A percentile compares a stretch with the other conserved stretches of the same genome.
Conservation (phyloP, 352 stramenopile genomes). For the Peronospora destructor region DNA sequence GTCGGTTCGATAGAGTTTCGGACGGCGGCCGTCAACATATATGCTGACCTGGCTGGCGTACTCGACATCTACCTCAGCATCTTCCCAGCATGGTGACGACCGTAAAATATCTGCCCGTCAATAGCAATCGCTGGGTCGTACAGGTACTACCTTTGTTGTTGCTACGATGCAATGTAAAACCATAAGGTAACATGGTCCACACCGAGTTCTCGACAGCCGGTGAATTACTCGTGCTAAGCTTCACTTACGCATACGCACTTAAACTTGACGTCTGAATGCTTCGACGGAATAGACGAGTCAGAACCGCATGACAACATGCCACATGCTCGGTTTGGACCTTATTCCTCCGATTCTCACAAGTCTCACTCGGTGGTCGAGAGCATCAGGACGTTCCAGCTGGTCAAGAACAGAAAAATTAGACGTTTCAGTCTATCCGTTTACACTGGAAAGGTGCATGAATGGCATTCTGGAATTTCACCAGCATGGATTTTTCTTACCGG, state of each 20-base stretch:
- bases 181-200: constrained; percentile 12
- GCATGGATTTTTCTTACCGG: too few species aligned
- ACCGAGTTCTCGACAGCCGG: constrained; percentile 12
- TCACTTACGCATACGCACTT: constrained; percentile 7
- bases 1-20: not conserved
- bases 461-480: too few species aligned
- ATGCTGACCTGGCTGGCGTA: constrained; percentile 16
- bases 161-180: constrained; percentile 2
- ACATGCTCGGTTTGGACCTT: not conserved
- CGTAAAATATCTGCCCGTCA: constrained; percentile 10
- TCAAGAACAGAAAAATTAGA: not conserved
- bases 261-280: constrained; percentile 1
- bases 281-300: constrained; percentile 14
- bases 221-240: constrained; percentile 7
- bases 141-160: constrained; percentile 22
- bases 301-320: constrained; percentile 10
- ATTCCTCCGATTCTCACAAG: not conserved
- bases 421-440: too few species aligned
- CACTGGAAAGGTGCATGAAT: too few species aligned
- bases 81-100: constrained; percentile 15
- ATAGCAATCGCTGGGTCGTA: constrained; percentile 1
- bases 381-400: constrained; percentile 7
- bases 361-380: not conserved
- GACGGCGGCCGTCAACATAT: constrained; percentile 8
- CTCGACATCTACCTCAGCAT: constrained; percentile 25